These are phyloP conservation scores for Ammopiptanthus mongolicus DNA, from an alignment of 306 rosid genomes.

Conservation along the genomic window DNA sequence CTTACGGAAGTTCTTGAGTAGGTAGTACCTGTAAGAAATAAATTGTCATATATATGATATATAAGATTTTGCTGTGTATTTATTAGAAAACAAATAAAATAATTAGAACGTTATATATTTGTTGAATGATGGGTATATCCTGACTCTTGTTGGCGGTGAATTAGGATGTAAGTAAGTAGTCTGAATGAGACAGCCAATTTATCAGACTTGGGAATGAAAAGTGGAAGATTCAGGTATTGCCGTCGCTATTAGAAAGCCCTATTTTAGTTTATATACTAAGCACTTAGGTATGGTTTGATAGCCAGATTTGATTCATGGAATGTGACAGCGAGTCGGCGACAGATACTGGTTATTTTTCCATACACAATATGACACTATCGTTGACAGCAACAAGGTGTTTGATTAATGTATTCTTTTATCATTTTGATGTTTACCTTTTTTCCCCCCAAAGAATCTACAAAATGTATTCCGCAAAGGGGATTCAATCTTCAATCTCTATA, in stretches of 20 bases:
- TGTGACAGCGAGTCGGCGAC: background rate
- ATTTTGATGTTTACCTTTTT: background rate
- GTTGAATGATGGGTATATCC: background rate
- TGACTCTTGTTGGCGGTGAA: background rate
- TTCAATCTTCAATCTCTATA: no score
- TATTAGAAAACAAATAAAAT: no score
- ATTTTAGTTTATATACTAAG: background rate
- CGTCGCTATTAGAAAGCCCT: background rate
- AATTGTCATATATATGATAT: no score
- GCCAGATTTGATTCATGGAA: background rate
- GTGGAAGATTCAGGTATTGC: background rate
- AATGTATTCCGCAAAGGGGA: background rate
- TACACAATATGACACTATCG: background rate
- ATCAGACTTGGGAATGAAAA: background rate
- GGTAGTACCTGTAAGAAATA: background rate
- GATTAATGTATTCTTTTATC: background rate
- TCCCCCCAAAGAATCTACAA: background rate
- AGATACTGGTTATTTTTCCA: background rate
- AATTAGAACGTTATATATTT: no score
- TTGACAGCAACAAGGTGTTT: background rate
- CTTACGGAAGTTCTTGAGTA: background rate
- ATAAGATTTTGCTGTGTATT: no score
- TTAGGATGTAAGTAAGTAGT: background rate
- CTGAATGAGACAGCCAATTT: background rate
- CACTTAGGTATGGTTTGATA: background rate